phyloP scores from a whole-genome alignment of 1,284 basidiomycete species.

The Mycosarcoma maydis region DNA sequence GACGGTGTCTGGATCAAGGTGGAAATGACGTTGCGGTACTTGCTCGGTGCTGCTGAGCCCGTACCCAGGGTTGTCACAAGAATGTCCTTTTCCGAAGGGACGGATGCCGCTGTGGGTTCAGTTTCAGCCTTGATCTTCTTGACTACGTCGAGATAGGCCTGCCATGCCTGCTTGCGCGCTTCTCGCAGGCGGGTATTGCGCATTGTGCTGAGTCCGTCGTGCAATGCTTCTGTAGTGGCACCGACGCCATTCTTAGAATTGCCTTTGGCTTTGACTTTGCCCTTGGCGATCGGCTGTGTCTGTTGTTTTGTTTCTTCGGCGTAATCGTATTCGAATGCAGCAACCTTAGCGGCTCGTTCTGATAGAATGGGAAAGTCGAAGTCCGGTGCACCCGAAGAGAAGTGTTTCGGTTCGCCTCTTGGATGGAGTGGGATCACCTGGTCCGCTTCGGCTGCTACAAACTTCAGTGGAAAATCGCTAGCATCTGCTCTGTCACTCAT shows the following conservation, averaged over 20 bases:
- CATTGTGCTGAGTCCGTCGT: slow-evolving; percentile 23
- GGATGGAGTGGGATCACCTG: slow-evolving; percentile 43
- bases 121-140: slow-evolving; percentile 29
- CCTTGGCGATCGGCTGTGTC: slow-evolving; percentile 67
- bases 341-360: slow-evolving; percentile 26
- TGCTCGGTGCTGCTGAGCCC: slow-evolving; percentile 81
- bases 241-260: slow-evolving; percentile 48
- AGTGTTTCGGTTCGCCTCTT: slow-evolving; percentile 25
- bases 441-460: slow-evolving; percentile 24
- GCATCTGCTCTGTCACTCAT: not conserved
- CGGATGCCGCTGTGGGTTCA: not conserved
- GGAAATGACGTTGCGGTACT: slow-evolving; percentile 64
- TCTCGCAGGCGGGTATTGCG: slow-evolving; percentile 36
- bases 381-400: slow-evolving; percentile 36
- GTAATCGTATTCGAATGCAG: slow-evolving; percentile 67
- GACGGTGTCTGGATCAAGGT: slow-evolving; percentile 59
- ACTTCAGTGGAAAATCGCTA: slow-evolving; percentile 11
- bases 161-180: slow-evolving; percentile 47
- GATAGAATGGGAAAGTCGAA: slow-evolving; percentile 61
- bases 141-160: slow-evolving; percentile 46
- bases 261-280: slow-evolving; percentile 45
- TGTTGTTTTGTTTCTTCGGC: slow-evolving; percentile 70
- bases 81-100: slow-evolving; percentile 69
- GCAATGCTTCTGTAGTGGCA: slow-evolving; percentile 16
- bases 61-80: slow-evolving; percentile 84